These are phyloP conservation scores for Meira nashicola DNA, from an alignment of 1,284 basidiomycete genomes.

Conservation along the genomic window DNA sequence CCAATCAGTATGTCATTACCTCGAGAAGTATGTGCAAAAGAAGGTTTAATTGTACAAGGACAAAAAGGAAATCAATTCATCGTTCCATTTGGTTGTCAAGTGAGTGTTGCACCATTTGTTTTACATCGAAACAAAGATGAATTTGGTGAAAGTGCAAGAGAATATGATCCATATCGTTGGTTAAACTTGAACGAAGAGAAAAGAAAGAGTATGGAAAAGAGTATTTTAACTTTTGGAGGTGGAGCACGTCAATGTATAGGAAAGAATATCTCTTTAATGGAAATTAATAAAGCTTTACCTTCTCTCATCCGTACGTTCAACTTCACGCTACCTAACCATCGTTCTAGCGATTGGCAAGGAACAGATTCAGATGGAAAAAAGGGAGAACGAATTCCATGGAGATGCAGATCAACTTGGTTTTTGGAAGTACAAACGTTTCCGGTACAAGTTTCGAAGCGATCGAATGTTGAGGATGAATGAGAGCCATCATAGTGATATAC, in stretches of 20 bases:
- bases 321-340: conserved; percentile 7
- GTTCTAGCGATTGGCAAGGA: neutral
- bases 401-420: conserved; percentile 2
- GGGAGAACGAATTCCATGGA: neutral
- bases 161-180: conserved; percentile 45
- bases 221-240: conserved; percentile 34
- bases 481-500: too few relatives aligned
- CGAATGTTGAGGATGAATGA: too few relatives aligned
- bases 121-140: conserved; percentile 35
- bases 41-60: conserved; percentile 38
- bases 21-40: conserved; percentile 33
- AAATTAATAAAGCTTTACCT: conserved; percentile 40
- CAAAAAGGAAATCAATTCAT: conserved; percentile 8
- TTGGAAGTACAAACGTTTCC: neutral
- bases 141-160: conserved; percentile 35
- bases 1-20: conserved; percentile 47
- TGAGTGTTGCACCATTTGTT: conserved; percentile 42
- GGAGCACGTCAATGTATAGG: conserved; percentile 41
- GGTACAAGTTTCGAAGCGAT: too few relatives aligned
- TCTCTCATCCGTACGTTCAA: conserved; percentile 35
- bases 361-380: neutral
- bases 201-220: conserved; percentile 24
- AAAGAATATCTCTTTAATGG: conserved; percentile 46
- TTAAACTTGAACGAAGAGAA: conserved; percentile 30
- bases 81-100: conserved; percentile 39